phyloP scores from a whole-genome alignment of 176 grass and related monocot species.

The Phyllostachys edulis region DNA sequence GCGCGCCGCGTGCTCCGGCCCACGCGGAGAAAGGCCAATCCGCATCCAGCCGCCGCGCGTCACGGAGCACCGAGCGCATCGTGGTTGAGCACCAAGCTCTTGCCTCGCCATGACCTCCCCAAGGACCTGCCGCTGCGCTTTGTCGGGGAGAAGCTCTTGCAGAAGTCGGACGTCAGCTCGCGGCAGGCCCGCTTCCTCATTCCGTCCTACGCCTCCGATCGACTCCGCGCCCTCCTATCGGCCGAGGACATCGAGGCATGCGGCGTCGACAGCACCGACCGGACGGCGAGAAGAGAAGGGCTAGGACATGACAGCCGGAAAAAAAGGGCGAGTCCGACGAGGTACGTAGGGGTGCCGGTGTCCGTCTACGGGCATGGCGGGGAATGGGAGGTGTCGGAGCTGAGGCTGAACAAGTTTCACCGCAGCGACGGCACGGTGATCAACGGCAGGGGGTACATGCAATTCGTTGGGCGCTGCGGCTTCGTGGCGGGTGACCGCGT shows the following conservation, averaged over 20 bases:
- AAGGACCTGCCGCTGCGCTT: neutral
- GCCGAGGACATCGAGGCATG: neutral
- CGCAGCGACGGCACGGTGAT: neutral
- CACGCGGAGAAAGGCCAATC: neutral
- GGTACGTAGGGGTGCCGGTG: neutral
- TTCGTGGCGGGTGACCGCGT: neutral
- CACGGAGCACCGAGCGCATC: neutral
- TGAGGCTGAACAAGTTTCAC: constrained; percentile 17
- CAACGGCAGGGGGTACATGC: neutral
- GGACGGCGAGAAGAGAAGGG: neutral
- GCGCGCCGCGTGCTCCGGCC: neutral
- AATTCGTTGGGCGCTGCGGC: neutral
- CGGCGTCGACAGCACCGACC: neutral
- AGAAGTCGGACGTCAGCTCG: neutral
- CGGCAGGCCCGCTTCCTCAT: constrained; percentile 4
- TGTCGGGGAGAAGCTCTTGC: constrained; percentile 7
- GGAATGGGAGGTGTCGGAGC: neutral
- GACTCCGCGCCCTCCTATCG: constrained; percentile 10
- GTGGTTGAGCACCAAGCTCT: neutral
- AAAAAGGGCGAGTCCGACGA: neutral
- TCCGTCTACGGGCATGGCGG: neutral
- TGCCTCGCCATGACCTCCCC: neutral
- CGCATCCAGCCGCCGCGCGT: neutral
- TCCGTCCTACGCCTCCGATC: neutral
- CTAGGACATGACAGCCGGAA: neutral